Base-by-base conservation (phyloP, 1,139 yeast genomes). In the Magnusiomyces suaveolens region DNA sequence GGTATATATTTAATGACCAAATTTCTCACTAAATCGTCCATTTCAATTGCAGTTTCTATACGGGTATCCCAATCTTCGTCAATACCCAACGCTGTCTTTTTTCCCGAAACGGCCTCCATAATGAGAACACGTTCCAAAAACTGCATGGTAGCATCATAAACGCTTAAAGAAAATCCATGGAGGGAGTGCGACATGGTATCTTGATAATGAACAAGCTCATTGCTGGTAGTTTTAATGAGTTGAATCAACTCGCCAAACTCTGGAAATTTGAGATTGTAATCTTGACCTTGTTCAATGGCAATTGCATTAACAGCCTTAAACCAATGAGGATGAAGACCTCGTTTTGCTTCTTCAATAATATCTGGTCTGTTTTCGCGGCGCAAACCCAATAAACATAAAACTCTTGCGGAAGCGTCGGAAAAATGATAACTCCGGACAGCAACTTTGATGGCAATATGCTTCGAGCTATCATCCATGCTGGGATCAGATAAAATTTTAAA, bases 321-420 rank as follows among this genome's bases (percentile, higher is more conserved):
- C 81, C 84, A 79, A 63, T 86, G 80, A 0, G 97, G 97, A 64
- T 87, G 83, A 32, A 92, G 72, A 0, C 97, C 97, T 57, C 80
- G 80, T n/a, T 69, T 69, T 0, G 96, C 84, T 66, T 89, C 97
- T 63, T 89, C 96, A 16, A 83, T 72, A 0, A 84, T 80, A 60
- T 88, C 96, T 1, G 87, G 75, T 53, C 86, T 74, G 60, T 84
- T 85, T 3, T 58, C 62, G 2, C 68, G 69, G 20, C 80, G 70
- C 12, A 87, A 69, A 8, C 89, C 96, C 52, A 84, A 67, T 21
- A 89, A 67, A 64, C 92, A 84, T 44, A 87, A 70, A 53, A 79
- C 64, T 57, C 97, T 75, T 0, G 94, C 87, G 47, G 79, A 79
- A 0, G 86, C 67, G 65, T 88, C 90, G 53, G 74, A 64, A 62